These are phyloP conservation scores for Echites panduratus DNA, from an alignment of 257 asterid species.

Conservation along the genomic window DNA sequence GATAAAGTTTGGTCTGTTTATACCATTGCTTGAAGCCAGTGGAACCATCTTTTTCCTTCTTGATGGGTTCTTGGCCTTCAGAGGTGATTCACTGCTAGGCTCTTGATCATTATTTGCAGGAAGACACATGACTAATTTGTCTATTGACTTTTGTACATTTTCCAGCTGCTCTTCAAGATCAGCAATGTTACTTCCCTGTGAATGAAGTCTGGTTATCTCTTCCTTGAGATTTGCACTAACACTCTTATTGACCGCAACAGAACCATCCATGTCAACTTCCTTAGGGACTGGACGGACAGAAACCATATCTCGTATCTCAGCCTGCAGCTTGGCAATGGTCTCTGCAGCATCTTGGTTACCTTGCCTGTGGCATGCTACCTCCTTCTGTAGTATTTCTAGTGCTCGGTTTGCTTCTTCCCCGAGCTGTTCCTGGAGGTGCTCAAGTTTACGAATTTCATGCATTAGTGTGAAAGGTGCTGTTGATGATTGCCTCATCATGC, in stretches of 20 bases:
- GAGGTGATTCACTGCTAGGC: slow-evolving; percentile 32
- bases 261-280: slow-evolving; percentile 51
- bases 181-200: slow-evolving; percentile 89
- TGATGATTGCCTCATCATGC: slow-evolving; percentile 84
- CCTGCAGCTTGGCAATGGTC: slow-evolving; percentile 89
- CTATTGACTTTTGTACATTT: slow-evolving; percentile 89
- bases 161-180: slow-evolving; percentile 90
- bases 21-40: slow-evolving; percentile 60
- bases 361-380: slow-evolving; percentile 82
- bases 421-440: slow-evolving; percentile 96
- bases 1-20: slow-evolving; percentile 60
- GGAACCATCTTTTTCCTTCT: slow-evolving; percentile 74
- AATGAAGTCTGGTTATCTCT: slow-evolving; percentile 88
- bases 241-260: slow-evolving; percentile 64
- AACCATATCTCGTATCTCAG: slow-evolving; percentile 82
- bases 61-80: slow-evolving; percentile 49
- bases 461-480: slow-evolving; percentile 84
- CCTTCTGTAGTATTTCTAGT: slow-evolving; percentile 88
- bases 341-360: slow-evolving; percentile 99
- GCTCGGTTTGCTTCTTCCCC: slow-evolving; percentile 94
- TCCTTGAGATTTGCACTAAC: slow-evolving; percentile 91
- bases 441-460: slow-evolving; percentile 92
- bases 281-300: slow-evolving; percentile 40
- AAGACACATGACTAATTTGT: slow-evolving; percentile 77
- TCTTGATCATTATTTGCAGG: slow-evolving; percentile 56